Evolutionary conservation across 2,329 filamentous ascomycete genomes (phyloP), one percentile per base, ranked within the genome.

Genomic region (Xylariomycetidae sp.): DNA sequence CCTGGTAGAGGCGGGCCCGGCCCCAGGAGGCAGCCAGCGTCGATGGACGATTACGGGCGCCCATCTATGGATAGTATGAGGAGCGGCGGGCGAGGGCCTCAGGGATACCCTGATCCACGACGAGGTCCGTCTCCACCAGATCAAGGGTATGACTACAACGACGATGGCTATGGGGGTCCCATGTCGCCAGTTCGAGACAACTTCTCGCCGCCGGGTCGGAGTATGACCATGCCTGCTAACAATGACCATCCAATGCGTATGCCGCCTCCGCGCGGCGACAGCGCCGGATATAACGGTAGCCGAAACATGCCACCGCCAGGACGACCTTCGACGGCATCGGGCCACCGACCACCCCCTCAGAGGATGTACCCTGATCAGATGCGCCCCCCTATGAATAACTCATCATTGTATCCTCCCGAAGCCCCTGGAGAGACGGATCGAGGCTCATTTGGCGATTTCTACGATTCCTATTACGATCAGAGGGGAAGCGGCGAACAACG

Each of bases 191-290:
- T 44, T 7, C 50, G 52, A 39, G 59, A 65, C 25, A 61, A 64
- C 5, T 77, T 72, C 44, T 72, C 63, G 0, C 67, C 71, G 3
- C 73, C 72, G 7, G 51, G 59, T n/a, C 65, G 77, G 45, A 81
- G 76, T 37, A 74, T 72, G 68, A 82, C 78, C 5, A 76, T 80
- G 72, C 75, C 77, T 2, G 54, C 64, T 3, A 66, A 72, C 35
- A 63, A 69, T 9, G 49, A 53, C 15, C 45, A 63, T 20, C 27
- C 37, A 8, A 63, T 62, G 55, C 51, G 49, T 10, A 53, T 53
- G 14, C 50, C 54, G 19, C 62, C 56, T 18, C 50, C 48, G 25
- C 61, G 64, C 18, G 57, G 56, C 37, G 70, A 67, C 26, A 67
- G 64, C 29, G 65, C 62, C 26, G 66, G 71, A 2, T 69, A 69